phyloP scores from a whole-genome alignment of 1,284 basidiomycete species.

The Ustilago loliicola region DNA sequence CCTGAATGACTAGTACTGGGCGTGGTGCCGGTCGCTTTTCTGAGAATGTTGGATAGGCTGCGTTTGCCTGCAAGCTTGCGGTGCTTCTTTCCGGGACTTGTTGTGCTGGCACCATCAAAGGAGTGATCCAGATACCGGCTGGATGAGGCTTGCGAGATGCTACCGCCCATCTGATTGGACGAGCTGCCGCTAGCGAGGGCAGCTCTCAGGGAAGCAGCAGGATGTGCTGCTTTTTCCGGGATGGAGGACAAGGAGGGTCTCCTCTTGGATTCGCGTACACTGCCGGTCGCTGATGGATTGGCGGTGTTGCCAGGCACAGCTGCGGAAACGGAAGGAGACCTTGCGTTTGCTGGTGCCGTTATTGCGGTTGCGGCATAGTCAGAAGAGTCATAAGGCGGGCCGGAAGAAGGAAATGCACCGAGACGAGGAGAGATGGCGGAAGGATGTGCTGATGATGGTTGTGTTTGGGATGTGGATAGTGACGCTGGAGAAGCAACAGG shows the following conservation, averaged over 20 bases:
- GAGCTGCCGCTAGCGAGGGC: conserved; percentile 42
- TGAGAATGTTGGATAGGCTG: conserved; percentile 56
- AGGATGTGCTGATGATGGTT: not conserved
- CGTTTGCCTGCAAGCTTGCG: conserved; percentile 48
- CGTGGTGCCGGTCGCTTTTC: conserved; percentile 48
- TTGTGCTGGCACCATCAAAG: conserved; percentile 15
- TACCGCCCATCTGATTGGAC: conserved; percentile 19
- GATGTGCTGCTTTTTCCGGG: conserved; percentile 62
- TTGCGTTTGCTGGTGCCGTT: not conserved
- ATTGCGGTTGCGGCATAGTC: not conserved
- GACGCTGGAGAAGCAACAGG: conserved; percentile 29
- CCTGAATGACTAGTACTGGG: conserved; percentile 3
- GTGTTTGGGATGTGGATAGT: conserved; percentile 18
- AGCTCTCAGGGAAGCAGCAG: conserved; percentile 59
- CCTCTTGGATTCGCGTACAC: conserved; percentile 43
- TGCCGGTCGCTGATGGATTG: conserved; percentile 8
- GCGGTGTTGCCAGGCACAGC: conserved; percentile 3
- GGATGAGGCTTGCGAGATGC: conserved; percentile 25
- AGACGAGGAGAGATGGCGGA: conserved; percentile 4
- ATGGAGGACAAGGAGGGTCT: conserved; percentile 61
- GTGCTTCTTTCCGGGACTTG: conserved; percentile 42
- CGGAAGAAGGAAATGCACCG: conserved; percentile 1
- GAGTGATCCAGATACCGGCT: conserved; percentile 25
- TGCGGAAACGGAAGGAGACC: conserved; percentile 21
- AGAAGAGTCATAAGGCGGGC: conserved; percentile 1